These are phyloP conservation scores for Golubevia pallescens DNA, from an alignment of 1,284 basidiomycete species.

Conservation along the genomic window DNA sequence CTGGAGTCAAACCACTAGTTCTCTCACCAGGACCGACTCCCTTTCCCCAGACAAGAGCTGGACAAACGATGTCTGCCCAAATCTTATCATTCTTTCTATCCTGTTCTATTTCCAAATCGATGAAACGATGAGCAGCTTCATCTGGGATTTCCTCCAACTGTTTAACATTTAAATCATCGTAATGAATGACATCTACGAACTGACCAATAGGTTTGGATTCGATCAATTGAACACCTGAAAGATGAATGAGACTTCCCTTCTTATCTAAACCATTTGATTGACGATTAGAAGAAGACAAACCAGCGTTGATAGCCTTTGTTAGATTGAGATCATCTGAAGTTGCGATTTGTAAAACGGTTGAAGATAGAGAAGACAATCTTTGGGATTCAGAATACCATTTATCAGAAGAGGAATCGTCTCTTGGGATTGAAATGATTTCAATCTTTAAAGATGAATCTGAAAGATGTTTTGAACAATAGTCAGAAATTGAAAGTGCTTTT, in stretches of 20 bases:
- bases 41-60: slow-evolving; percentile 17
- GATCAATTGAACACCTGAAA: slow-evolving; percentile 16
- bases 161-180: slow-evolving; percentile 8
- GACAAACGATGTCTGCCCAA: slow-evolving; percentile 14
- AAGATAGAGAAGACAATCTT: slow-evolving; percentile 2
- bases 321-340: slow-evolving; percentile 18
- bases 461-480: background rate
- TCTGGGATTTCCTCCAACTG: slow-evolving; percentile 12
- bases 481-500: background rate
- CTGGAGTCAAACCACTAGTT: background rate
- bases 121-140: slow-evolving; percentile 16
- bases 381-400: slow-evolving; percentile 10
- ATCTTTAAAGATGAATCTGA: slow-evolving; percentile 1
- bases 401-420: background rate
- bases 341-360: slow-evolving; percentile 10
- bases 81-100: slow-evolving; percentile 7
- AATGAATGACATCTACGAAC: slow-evolving; percentile 10
- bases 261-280: background rate
- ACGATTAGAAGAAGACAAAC: slow-evolving; percentile 1
- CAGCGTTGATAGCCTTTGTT: slow-evolving; percentile 16
- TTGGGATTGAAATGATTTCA: slow-evolving; percentile 4
- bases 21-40: slow-evolving; percentile 3
- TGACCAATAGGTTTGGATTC: slow-evolving; percentile 12
- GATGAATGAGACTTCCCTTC: slow-evolving; percentile 10
- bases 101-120: slow-evolving; percentile 16